Conservation (phyloP, 495 filamentous ascomycete species). For the Penicillium malachiteum region DNA sequence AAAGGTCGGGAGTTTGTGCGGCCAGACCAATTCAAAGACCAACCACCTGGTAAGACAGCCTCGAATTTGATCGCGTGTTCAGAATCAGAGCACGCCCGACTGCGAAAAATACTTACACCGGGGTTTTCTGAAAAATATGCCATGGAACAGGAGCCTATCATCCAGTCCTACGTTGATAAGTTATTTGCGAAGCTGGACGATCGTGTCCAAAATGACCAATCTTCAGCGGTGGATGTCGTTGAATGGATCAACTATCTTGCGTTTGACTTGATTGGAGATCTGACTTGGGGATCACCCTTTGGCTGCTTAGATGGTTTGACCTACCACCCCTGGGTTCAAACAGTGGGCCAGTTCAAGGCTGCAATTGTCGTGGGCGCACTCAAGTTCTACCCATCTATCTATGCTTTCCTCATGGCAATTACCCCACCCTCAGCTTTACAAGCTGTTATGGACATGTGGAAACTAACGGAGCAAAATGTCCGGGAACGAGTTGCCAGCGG, state of each 20-base stretch:
- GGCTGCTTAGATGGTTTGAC: slow-evolving; percentile 4
- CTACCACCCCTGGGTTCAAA: background rate
- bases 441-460: background rate
- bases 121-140: background rate
- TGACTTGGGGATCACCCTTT: slow-evolving; percentile 14
- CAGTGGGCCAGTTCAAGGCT: background rate
- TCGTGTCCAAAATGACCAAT: background rate
- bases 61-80: slow-evolving; percentile 6
- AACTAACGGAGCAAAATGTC: background rate
- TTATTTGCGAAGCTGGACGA: background rate
- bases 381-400: background rate
- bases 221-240: slow-evolving; percentile 5
- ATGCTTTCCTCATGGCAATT: background rate
- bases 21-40: background rate
- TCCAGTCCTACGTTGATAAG: background rate
- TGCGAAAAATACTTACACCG: slow-evolving; percentile 2
- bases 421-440: background rate
- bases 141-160: background rate
- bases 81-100: slow-evolving; percentile 3
- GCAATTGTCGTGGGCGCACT: background rate
- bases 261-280: slow-evolving; percentile 19
- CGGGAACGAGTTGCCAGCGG: background rate
- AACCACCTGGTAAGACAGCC: background rate
- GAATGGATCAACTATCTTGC: slow-evolving; percentile 22
- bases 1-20: background rate